These are phyloP conservation scores for Trichosporon sp. DNA, from an alignment of 1,284 basidiomycete genomes.

Conservation along the genomic window DNA sequence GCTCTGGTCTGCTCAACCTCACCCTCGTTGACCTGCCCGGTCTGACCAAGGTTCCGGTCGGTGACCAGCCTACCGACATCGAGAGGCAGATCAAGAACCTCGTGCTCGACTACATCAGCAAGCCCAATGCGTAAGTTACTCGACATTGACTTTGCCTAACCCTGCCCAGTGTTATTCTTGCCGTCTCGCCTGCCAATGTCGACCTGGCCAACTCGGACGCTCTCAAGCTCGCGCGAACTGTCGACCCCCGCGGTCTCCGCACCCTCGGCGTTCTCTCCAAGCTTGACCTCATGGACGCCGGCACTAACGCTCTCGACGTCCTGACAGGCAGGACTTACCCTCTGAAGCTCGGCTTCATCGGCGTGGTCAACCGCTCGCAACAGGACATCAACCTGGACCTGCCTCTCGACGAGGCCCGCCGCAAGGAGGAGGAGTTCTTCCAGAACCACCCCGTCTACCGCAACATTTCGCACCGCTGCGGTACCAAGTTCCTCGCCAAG, in stretches of 20 bases:
- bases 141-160: background rate
- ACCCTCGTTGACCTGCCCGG: conserved; percentile 96
- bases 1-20: conserved; percentile 88
- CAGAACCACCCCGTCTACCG: conserved; percentile 81
- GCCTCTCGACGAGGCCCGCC: conserved; percentile 75
- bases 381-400: conserved; percentile 93
- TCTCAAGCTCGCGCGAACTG: conserved; percentile 83
- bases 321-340: conserved; percentile 95
- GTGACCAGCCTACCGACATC: conserved; percentile 69
- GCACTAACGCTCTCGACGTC: conserved; percentile 94
- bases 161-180: conserved; percentile 76
- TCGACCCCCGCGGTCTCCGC: conserved; percentile 90
- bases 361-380: conserved; percentile 94
- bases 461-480: conserved; percentile 95
- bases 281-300: conserved; percentile 97
- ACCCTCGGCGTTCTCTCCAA: conserved; percentile 97
- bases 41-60: conserved; percentile 84
- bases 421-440: conserved; percentile 90
- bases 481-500: conserved; percentile 90
- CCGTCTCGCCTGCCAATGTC: conserved; percentile 94
- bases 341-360: conserved; percentile 95
- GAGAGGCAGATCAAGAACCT: conserved; percentile 92
- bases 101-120: conserved; percentile 90
- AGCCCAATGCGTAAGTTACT: conserved; percentile 82
- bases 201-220: conserved; percentile 98